These are phyloP conservation scores for Cucurbita ficifolia DNA, from an alignment of 306 rosid species.

Conservation along the genomic window DNA sequence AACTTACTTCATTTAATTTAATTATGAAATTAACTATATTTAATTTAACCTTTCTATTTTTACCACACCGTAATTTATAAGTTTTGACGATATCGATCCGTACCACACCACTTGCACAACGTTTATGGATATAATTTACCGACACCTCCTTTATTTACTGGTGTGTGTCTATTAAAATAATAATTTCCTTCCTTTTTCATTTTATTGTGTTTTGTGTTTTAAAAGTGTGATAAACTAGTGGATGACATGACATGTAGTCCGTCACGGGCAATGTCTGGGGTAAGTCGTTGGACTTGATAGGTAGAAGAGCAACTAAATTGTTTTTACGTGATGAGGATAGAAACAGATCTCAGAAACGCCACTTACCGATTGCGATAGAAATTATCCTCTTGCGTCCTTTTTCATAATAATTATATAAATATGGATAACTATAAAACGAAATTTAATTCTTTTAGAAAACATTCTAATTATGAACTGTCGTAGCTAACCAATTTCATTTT, in stretches of 20 bases:
- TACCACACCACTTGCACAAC: not conserved
- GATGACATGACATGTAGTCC: not conserved
- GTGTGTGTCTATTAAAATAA: not conserved
- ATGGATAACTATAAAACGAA: no score
- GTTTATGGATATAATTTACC: not conserved
- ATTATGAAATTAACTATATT: no score
- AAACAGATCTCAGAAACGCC: constrained; percentile 6
- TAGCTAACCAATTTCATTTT: no score
- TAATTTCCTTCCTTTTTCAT: not conserved
- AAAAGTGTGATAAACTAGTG: not conserved
- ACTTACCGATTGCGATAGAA: constrained; percentile 1
- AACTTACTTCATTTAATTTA: no score
- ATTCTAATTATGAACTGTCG: no score
- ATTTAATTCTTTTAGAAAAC: no score
- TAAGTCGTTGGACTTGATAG: constrained; percentile 31
- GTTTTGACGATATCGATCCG: not conserved
- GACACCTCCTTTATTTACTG: constrained; percentile 1
- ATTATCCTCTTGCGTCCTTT: not conserved
- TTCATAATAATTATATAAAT: no score
- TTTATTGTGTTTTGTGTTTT: not conserved
- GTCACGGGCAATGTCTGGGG: constrained; percentile 18
- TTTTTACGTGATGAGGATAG: constrained; percentile 1
- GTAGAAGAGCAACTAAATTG: not conserved
- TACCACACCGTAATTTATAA: not conserved
- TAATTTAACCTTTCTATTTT: not conserved